Evolutionary conservation across 2,329 filamentous ascomycete genomes (phyloP).

Genomic region (Sporothrix euskadiensis): DNA sequence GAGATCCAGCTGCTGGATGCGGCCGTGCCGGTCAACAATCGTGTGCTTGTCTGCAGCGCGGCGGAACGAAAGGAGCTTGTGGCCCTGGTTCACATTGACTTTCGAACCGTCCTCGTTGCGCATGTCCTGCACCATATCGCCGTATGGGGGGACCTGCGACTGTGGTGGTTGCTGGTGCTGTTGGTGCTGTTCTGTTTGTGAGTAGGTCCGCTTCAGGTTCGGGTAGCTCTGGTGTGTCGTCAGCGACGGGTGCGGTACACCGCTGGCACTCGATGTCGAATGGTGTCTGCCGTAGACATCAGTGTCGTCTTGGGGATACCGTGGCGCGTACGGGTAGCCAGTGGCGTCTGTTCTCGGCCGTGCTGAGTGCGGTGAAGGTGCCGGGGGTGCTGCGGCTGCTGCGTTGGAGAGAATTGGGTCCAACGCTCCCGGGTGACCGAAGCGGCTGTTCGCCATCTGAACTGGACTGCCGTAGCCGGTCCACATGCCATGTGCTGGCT

Average conservation of each 20-base stretch:
- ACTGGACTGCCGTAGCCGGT: slow-evolving; percentile 57
- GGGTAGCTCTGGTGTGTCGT: slow-evolving; percentile 55
- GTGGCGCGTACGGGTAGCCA: slow-evolving; percentile 53
- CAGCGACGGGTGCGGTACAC: slow-evolving; percentile 44
- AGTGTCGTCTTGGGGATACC: slow-evolving; percentile 57
- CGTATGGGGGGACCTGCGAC: slow-evolving; percentile 48
- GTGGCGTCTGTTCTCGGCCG: slow-evolving; percentile 53
- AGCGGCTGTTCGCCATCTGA: slow-evolving; percentile 53
- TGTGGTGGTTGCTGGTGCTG: slow-evolving; percentile 22
- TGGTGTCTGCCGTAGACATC: slow-evolving; percentile 55
- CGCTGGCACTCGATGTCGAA: slow-evolving; percentile 27
- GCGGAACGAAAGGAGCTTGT: slow-evolving; percentile 61
- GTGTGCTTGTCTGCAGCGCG: slow-evolving; percentile 60
- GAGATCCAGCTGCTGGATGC: slow-evolving; percentile 62
- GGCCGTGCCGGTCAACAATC: slow-evolving; percentile 60
- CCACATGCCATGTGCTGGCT: slow-evolving; percentile 60
- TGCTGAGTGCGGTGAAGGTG: slow-evolving; percentile 47
- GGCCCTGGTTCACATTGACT: slow-evolving; percentile 59
- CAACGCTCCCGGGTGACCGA: slow-evolving; percentile 47
- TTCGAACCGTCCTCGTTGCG: slow-evolving; percentile 57
- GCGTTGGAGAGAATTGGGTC: slow-evolving; percentile 50
- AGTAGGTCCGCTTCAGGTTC: slow-evolving; percentile 59
- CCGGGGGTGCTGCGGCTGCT: slow-evolving; percentile 39
- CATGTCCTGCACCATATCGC: slow-evolving; percentile 62
- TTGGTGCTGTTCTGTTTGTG: slow-evolving; percentile 48